phyloP scores from a whole-genome alignment of 1,284 basidiomycete species.

The Irpex lacteus region DNA sequence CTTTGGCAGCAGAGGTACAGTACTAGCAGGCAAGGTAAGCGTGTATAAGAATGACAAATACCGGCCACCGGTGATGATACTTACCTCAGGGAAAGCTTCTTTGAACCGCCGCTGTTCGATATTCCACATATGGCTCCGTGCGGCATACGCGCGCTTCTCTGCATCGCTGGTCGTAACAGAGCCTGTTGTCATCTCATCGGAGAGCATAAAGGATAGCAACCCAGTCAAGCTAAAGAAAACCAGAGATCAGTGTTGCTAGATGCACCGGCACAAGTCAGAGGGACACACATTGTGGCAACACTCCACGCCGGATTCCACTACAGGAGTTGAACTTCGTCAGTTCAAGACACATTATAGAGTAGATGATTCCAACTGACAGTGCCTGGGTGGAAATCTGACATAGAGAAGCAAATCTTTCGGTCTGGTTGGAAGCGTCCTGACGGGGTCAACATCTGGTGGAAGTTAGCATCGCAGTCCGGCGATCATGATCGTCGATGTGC shows the following conservation, averaged over 20 bases:
- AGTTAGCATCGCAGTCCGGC: constrained; percentile 1
- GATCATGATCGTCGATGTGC: not conserved
- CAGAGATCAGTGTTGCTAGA: constrained; percentile 17
- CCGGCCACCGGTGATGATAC: constrained; percentile 25
- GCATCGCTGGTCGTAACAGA: constrained; percentile 79
- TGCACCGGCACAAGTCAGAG: not conserved
- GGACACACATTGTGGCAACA: constrained; percentile 82
- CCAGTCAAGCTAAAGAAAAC: constrained; percentile 75
- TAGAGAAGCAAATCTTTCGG: constrained; percentile 94
- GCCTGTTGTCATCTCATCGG: constrained; percentile 95
- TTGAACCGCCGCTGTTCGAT: constrained; percentile 75
- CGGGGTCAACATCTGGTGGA: constrained; percentile 82
- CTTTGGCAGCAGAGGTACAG: constrained; percentile 60
- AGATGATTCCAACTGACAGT: constrained; percentile 53
- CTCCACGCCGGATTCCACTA: constrained; percentile 95
- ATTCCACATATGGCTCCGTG: constrained; percentile 85
- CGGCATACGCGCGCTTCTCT: constrained; percentile 78
- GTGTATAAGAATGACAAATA: not conserved
- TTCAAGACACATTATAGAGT: not conserved
- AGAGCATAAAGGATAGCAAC: constrained; percentile 92
- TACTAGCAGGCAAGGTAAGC: constrained; percentile 45
- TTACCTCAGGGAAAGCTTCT: constrained; percentile 83
- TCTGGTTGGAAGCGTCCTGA: constrained; percentile 92
- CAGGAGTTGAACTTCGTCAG: constrained; percentile 10
- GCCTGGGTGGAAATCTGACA: constrained; percentile 93